phyloP scores from a whole-genome alignment of 2,329 filamentous ascomycete species.

The Cadophora sp. region DNA sequence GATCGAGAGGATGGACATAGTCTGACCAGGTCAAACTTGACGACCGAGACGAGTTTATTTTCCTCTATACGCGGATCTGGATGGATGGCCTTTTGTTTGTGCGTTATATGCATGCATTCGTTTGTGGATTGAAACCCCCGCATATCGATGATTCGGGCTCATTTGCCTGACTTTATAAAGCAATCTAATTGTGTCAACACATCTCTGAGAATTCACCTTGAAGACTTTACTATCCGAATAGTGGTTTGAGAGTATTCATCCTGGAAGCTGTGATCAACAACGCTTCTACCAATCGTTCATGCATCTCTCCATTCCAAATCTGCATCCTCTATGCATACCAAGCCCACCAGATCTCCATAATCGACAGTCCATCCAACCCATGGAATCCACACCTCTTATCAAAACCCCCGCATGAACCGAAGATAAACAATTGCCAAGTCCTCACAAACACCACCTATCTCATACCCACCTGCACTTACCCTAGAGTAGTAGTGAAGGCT shows the following conservation, averaged over 20 bases:
- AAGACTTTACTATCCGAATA: background rate
- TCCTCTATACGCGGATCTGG: slow-evolving; percentile 5
- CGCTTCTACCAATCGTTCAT: background rate
- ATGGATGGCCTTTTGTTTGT: background rate
- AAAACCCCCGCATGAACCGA: background rate
- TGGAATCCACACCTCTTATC: background rate
- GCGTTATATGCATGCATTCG: background rate
- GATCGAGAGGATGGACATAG: background rate
- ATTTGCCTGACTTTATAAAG: background rate
- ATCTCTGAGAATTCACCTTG: background rate
- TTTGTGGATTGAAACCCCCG: background rate
- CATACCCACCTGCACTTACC: background rate
- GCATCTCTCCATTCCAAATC: background rate
- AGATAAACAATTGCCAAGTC: background rate
- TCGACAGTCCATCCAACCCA: background rate
- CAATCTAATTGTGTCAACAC: slow-evolving; percentile 6
- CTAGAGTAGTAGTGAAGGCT: too few species aligned
- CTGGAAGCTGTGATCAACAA: background rate
- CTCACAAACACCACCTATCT: background rate
- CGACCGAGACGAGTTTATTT: slow-evolving; percentile 15
- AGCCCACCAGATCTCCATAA: too few species aligned
- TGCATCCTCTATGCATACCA: slow-evolving; percentile 6
- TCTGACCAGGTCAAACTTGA: slow-evolving; percentile 7
- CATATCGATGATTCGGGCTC: background rate
- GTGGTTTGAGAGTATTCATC: background rate